Base-by-base conservation (phyloP, 202 grass and related monocot species). In the Carex sylvatica region DNA sequence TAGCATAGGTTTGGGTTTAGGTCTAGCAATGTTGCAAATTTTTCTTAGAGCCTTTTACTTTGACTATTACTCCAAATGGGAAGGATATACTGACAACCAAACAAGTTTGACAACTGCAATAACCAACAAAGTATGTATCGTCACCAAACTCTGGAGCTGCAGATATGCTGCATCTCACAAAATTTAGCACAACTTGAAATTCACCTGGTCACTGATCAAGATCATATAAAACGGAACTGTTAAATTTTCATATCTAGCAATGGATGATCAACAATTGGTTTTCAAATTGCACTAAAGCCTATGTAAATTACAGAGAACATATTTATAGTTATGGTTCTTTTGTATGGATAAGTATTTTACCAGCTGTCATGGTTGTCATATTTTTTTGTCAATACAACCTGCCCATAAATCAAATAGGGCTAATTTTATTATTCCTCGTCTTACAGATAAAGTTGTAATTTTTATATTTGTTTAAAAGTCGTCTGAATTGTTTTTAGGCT, bases 401-500 rank as follows among this genome's bases (percentile, higher is more conserved):
- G 55, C 53, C 24, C 9, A 11, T 76, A 13, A 14, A 30, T 7
- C 5, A 28, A 55, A 55, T 78, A 18, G 7, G n/a, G 68, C 36
- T 71, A 52, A 1, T 78, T 5, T 18, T 78, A 78, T 19, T 1
- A 40, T 9, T 40, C 14, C 16, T 59, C 9, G 6, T 78, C 4
- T 60, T 60, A 26, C 78, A 63, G 26, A 49, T 51, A 3, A 38
- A 20, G 53, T 59, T 36, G 16, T 59, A 19, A 77, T 35, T 77
- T 59, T 15, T 9, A 24, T 49, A 65, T 65, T 65, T 40, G 11
- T 33, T 46, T 65, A 80, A 28, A 80, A 8, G 8, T 81, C 0
- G 11, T 69, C 26, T 61, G 10, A 65, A 55, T 80, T 20, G 30
- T 82, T 67, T 81, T 79, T 79, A 98, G 95, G 87, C 88, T 2